These are phyloP conservation scores for Lantana camara DNA, from an alignment of 257 asterid species.

Conservation along the genomic window DNA sequence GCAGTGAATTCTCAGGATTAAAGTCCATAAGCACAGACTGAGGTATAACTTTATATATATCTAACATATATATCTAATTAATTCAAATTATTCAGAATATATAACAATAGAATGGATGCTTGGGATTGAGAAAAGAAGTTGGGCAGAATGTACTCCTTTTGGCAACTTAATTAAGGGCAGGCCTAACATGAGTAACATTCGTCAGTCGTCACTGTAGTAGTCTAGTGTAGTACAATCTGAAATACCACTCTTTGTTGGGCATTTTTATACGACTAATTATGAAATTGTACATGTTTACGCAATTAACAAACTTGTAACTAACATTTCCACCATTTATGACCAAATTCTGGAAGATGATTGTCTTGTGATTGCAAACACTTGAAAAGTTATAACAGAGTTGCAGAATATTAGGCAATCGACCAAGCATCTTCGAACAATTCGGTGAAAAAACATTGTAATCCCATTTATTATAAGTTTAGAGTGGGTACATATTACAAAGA, in stretches of 20 bases:
- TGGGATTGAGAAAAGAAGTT: neutral
- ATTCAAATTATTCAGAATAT: too few relatives aligned
- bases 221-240: conserved; percentile 18
- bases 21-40: too few relatives aligned
- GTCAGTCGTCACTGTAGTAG: too few relatives aligned
- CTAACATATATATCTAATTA: too few relatives aligned
- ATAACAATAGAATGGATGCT: too few relatives aligned
- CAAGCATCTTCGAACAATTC: too few relatives aligned
- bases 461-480: too few relatives aligned
- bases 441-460: too few relatives aligned
- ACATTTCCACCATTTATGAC: conserved; percentile 14
- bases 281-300: conserved; percentile 12
- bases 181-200: conserved; percentile 27
- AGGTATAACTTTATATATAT: too few relatives aligned
- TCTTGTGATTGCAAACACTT: conserved; percentile 1
- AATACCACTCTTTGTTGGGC: conserved; percentile 17
- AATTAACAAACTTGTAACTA: conserved; percentile 20
- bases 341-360: conserved; percentile 16
- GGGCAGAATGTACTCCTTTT: neutral
- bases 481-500: too few relatives aligned
- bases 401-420: too few relatives aligned
- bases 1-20: too few relatives aligned
- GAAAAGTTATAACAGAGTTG: neutral
- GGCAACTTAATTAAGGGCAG: conserved; percentile 24
- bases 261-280: neutral